Evolutionary conservation across 1,284 basidiomycete species (phyloP).

Genomic region (Schizophyllum amplum): DNA sequence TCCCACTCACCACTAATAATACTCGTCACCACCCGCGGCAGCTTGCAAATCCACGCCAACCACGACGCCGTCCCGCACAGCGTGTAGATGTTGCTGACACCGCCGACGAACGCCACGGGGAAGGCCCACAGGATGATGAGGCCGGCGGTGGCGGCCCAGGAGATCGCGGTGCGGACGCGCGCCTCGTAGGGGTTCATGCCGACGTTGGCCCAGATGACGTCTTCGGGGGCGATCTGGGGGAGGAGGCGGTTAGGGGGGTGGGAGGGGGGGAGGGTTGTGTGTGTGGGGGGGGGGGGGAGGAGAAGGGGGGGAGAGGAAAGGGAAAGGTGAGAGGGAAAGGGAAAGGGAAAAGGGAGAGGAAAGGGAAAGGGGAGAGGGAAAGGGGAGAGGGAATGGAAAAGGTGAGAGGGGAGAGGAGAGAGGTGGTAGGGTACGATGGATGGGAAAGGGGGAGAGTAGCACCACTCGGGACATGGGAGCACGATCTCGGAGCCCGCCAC

Average conservation of each 20-base stretch:
- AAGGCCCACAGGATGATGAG: slow-evolving; percentile 70
- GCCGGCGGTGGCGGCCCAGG: slow-evolving; percentile 54
- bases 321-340: too few relatives aligned
- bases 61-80: slow-evolving; percentile 61
- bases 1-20: slow-evolving; percentile 56
- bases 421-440: too few relatives aligned
- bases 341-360: too few relatives aligned
- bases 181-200: slow-evolving; percentile 85
- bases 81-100: slow-evolving; percentile 74
- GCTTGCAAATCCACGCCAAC: slow-evolving; percentile 77
- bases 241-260: too few relatives aligned
- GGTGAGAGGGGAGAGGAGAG: too few relatives aligned
- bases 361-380: too few relatives aligned
- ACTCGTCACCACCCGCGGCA: slow-evolving; percentile 61
- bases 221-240: slow-evolving; percentile 72
- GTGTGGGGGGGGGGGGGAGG: too few relatives aligned
- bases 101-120: slow-evolving; percentile 82
- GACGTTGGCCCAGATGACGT: slow-evolving; percentile 89
- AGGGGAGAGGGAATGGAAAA: too few relatives aligned
- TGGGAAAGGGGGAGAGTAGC: slow-evolving; percentile 19
- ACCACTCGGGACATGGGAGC: too few relatives aligned
- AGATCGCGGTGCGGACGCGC: slow-evolving; percentile 51
- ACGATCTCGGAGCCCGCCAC: too few relatives aligned
- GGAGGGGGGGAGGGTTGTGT: too few relatives aligned
- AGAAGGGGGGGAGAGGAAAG: too few relatives aligned